Percentiles rank a stretch among this genome's conserved stretches.
Evolutionary conservation across 257 asterid species (phyloP).

Genomic region (Paulownia fortunei): DNA sequence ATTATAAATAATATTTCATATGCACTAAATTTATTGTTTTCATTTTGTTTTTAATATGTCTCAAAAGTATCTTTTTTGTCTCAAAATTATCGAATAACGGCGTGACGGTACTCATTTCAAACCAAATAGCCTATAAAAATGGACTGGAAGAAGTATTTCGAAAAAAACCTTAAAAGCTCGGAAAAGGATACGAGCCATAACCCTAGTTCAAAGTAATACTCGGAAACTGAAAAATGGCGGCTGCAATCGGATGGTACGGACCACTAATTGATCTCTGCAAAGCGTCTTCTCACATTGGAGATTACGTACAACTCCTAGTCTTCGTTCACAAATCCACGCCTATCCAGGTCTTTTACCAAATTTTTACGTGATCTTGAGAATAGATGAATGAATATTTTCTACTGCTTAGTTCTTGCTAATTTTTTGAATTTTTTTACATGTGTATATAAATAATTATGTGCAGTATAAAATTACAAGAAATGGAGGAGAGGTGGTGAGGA

Average conservation of each 20-base stretch:
- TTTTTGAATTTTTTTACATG: background rate
- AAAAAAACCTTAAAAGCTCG: no score
- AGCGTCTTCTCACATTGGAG: constrained; percentile 59
- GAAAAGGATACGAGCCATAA: background rate
- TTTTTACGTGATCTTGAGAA: background rate
- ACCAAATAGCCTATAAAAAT: no score
- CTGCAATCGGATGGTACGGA: constrained; percentile 75
- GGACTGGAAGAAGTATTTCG: no score
- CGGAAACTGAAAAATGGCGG: constrained; percentile 43
- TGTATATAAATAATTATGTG: background rate
- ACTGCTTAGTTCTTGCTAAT: background rate
- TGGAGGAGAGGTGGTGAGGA: constrained; percentile 70
- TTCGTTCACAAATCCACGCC: constrained; percentile 69
- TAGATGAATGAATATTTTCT: background rate
- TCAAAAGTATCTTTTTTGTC: no score
- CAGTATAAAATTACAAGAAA: constrained; percentile 64
- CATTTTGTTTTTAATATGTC: no score
- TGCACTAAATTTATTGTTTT: no score
- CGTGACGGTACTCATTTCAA: no score
- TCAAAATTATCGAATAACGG: no score
- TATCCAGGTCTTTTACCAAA: constrained; percentile 47
- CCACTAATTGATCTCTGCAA: constrained; percentile 66
- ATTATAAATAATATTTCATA: no score
- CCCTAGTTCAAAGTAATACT: constrained; percentile 2
- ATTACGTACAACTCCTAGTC: constrained; percentile 65